Base-by-base conservation (phyloP, 148 eudicot species). In the Pouteria glomerata region DNA sequence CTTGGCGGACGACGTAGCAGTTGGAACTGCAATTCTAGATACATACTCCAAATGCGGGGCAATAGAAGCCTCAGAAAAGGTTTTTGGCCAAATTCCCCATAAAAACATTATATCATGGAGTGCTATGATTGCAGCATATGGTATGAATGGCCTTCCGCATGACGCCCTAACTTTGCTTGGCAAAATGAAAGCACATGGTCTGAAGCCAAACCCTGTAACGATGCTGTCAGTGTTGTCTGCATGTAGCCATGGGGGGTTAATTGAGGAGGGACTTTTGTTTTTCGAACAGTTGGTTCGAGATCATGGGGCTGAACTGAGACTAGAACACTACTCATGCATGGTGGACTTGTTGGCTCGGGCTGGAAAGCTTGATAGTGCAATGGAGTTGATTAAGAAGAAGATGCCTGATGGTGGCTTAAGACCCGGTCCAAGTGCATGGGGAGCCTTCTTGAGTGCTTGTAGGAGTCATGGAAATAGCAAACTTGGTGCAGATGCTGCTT, bases 181-280 rank as follows among this genome's bases (percentile, higher is more conserved):
- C 6, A 84, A 87, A 68, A 82, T 93, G 92, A 84, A 80, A 68
- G 53, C 13, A 19, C 82, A 76, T 0, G 94, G 94, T 31, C 21
- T 87, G 33, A 78, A 80, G 68, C 98, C 95, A 6, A 93, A 90
- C 69, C 50, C 81, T 41, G 79, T 93, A 16, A 88, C 92, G 29
- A 78, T 80, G 39, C 92, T 93, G 8, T 86, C 97, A 0, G 81
- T 87, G 31, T 77, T 93, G 59, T 85, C 97, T 56, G 89, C 98
- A 8, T 90, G 98, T 77, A 88, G 97, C 82, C 98, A 93, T 75
- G 97, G 97, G 5, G 94, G 97, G 23, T 65, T 93, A 67, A 74
- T 93, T 39, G 67, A 73, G 2, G 82, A 85, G 30, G 96, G 98
- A 26, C 79, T 87, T 18, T 73, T 70, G 10, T 77, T 88, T 64